Evolutionary conservation across 2,329 filamentous ascomycete species (phyloP), one percentile per base, ranked within the genome.

Genomic region (Botrytis sinoallii): DNA sequence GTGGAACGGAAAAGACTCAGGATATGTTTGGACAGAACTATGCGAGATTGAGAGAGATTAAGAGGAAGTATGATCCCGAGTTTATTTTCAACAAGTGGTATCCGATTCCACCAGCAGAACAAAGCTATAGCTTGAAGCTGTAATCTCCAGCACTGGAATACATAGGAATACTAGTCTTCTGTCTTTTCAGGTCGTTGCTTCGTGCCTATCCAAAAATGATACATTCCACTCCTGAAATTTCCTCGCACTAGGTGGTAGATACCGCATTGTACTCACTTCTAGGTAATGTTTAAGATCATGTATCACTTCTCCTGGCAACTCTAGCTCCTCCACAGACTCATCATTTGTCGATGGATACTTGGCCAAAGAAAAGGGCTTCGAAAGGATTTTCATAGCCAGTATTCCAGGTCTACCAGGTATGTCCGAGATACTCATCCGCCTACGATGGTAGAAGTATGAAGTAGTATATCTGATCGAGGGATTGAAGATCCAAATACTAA

Each of bases 191-290:
- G n/a, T 48, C 18, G 38, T 22, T 32, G 44, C 22, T 90, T 87
- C 20, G 91, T 85, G 68, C 91, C 71, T 84, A 75, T 87, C 85
- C 74, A 93, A 79, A 29, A 93, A 80, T 2, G 90, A 90, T 8
- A 93, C 89, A 40, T 86, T 85, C 91, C 91, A 94, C n/a, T 86
- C 87, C 79, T 88, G 85, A 76, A 92, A 92, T 42, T 78, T 82
- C 73, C 88, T 85, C 74, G 91, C 88, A 14, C 83, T 83, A 0
- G 77, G 79, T 1, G 91, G 91, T 14, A 93, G 79, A 25, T 89
- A 79, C 4, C 75, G 55, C 42, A 44, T 60, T 52, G 85, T 88
- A 76, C 87, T 90, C 12, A 78, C 79, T 18, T 83, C 79, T 81
- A 82, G 9, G 78, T 75, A 1, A 81, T 77, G 10, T 61, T 76